Base-by-base conservation (phyloP, 2,329 filamentous ascomycete species). In the Chlorencoelia australis region DNA sequence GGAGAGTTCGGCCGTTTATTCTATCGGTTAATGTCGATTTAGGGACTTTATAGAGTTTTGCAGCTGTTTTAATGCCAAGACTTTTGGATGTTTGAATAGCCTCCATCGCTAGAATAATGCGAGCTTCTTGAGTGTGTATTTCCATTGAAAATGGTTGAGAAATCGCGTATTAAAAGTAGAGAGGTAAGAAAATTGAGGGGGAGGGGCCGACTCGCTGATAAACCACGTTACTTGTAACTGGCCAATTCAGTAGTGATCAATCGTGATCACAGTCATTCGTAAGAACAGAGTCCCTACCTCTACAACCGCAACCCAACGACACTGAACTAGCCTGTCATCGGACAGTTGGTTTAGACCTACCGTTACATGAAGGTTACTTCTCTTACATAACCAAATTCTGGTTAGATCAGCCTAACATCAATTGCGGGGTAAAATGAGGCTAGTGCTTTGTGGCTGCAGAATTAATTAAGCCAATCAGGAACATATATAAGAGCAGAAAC, bases 41-140 rank as follows among this genome's bases (percentile, higher is more conserved):
- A 21, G 39, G 36, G 5, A 48, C 34, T 15, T 44, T 35, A 21
- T 48, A 46, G 30, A 43, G 20, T 11, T 35, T 43, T 33, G 29
- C 39, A 22, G 42, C 39, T 11, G 15, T 11, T 8, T 41, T 40
- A 22, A 13, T 6, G 25, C 40, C 44, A 1, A 40, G 5, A 33
- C 33, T 39, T 45, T 39, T 30, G n/a, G 30, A 34, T 16, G 26
- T 19, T 45, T 30, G 30, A 33, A 48, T 44, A 41, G 45, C 41
- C 25, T 44, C 35, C 18, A 48, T 46, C 35, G 44, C 44, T 21
- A 46, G 32, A 37, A 41, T 37, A 20, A 45, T 40, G 46, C 39
- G 32, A 27, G 40, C 40, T 43, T 43, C 30, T 41, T 41, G 25
- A 18, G 36, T 40, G 35, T 40, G 40, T 33, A 38, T 30, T 37